These are phyloP conservation scores for Paramyrothecium roridum DNA, from an alignment of 2,329 filamentous ascomycete species.

Conservation along the genomic window DNA sequence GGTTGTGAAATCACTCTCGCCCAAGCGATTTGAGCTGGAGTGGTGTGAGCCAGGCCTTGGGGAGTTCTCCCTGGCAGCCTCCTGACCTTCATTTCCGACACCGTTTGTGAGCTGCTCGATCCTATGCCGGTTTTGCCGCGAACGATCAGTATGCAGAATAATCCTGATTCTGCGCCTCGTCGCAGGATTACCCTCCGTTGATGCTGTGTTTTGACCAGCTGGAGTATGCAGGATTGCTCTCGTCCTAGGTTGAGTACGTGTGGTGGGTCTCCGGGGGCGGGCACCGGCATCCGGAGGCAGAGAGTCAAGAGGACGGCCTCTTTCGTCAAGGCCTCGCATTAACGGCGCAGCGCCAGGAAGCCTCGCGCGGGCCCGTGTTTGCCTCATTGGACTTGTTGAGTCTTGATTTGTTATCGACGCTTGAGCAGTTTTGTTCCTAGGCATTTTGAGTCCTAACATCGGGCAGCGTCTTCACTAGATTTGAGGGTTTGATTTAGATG, in stretches of 20 bases:
- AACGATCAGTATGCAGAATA: neutral
- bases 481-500: neutral
- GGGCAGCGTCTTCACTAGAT: neutral
- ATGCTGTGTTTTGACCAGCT: neutral
- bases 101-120: too few species aligned
- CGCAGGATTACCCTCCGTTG: neutral
- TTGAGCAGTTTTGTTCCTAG: neutral
- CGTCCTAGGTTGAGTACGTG: neutral
- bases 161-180: neutral
- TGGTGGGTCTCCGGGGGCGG: neutral
- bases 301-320: constrained; percentile 5
- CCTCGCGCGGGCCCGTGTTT: constrained; percentile 16
- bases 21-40: too few species aligned
- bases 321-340: constrained; percentile 16
- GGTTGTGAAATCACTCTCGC: too few species aligned
- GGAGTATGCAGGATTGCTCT: constrained; percentile 1
- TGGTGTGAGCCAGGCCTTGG: too few species aligned
- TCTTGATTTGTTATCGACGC: neutral
- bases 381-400: constrained; percentile 5
- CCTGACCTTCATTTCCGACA: too few species aligned
- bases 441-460: neutral
- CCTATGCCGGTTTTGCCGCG: neutral
- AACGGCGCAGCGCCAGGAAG: constrained; percentile 15
- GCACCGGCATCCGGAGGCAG: constrained; percentile 10
- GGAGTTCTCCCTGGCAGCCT: too few species aligned